A percentile compares a stretch with the other conserved stretches of the same genome.
These are phyloP conservation scores for Nitzschia sp. DNA, from an alignment of 108 stramenopile species.

Conservation along the genomic window DNA sequence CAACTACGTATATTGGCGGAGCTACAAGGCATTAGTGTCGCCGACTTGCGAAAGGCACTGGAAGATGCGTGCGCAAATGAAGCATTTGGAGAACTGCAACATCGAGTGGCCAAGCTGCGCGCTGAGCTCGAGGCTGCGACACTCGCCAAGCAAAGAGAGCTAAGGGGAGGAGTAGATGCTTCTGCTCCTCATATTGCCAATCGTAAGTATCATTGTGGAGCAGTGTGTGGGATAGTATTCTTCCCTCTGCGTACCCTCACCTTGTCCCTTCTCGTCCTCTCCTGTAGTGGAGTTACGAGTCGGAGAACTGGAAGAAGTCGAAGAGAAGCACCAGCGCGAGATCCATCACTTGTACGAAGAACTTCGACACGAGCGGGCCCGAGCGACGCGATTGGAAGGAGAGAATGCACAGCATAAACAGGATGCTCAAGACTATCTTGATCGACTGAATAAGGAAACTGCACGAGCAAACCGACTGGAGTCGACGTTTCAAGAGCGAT, in stretches of 20 bases:
- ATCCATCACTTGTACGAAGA: constrained; percentile 49
- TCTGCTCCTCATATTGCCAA: constrained; percentile 48
- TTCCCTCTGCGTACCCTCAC: not conserved
- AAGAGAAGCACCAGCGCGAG: constrained; percentile 49
- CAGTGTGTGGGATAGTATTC: no score
- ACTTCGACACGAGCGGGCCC: constrained; percentile 36
- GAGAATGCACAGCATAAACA: constrained; percentile 42
- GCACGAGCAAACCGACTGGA: constrained; percentile 18
- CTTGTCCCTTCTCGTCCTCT: not conserved
- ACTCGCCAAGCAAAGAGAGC: constrained; percentile 31
- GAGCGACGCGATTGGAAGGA: constrained; percentile 41
- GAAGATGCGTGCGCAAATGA: constrained; percentile 64
- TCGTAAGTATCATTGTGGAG: constrained; percentile 20
- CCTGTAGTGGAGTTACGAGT: constrained; percentile 56
- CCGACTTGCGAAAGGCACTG: constrained; percentile 58
- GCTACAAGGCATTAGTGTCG: constrained; percentile 61
- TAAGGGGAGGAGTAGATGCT: constrained; percentile 40
- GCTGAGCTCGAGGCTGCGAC: constrained; percentile 55
- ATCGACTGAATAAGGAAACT: constrained; percentile 24
- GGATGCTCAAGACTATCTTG: constrained; percentile 17
- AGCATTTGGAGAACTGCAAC: constrained; percentile 68
- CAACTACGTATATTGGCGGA: constrained; percentile 71
- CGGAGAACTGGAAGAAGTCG: constrained; percentile 80
- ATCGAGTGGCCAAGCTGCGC: constrained; percentile 48
- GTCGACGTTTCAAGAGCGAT: constrained; percentile 18